Conservation (phyloP, 73 alveolate genomes). For the Breviolum minutum region DNA sequence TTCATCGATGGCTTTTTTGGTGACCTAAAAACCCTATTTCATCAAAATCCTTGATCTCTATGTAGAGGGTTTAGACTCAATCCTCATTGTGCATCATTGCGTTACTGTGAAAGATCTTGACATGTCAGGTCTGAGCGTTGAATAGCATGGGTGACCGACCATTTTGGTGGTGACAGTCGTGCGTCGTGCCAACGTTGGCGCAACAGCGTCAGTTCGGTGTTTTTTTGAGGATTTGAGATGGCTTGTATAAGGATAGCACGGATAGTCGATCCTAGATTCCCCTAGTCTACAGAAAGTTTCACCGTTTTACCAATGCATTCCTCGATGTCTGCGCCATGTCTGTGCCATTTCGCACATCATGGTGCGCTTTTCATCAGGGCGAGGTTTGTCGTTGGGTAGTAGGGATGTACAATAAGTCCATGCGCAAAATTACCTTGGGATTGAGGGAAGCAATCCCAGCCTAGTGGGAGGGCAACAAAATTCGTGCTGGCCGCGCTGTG, state of each 20-base stretch:
- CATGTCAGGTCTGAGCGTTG: not conserved
- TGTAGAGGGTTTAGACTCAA: too few relatives aligned
- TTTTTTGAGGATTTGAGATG: not conserved
- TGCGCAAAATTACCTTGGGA: not conserved
- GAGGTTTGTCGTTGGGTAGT: constrained; percentile 10
- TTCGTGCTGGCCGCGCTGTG: not conserved
- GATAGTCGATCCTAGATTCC: not conserved
- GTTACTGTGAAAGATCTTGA: too few relatives aligned
- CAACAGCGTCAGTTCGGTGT: too few relatives aligned
- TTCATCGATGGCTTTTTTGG: too few relatives aligned
- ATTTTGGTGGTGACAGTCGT: not conserved
- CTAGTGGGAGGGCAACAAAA: not conserved
- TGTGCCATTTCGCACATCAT: not conserved
- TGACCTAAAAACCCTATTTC: too few relatives aligned
- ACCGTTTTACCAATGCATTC: not conserved
- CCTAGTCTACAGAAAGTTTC: constrained; percentile 19
- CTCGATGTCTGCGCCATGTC: not conserved
- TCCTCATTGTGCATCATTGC: too few relatives aligned
- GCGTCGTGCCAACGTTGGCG: too few relatives aligned
- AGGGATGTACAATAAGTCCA: not conserved
- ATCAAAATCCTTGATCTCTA: too few relatives aligned
- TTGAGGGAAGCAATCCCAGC: constrained; percentile 49
- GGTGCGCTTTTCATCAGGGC: not conserved
- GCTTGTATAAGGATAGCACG: not conserved
- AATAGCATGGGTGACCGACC: not conserved